phyloP scores from a whole-genome alignment of 805 yeast genomes.

The Scheffersomyces stipitis region DNA sequence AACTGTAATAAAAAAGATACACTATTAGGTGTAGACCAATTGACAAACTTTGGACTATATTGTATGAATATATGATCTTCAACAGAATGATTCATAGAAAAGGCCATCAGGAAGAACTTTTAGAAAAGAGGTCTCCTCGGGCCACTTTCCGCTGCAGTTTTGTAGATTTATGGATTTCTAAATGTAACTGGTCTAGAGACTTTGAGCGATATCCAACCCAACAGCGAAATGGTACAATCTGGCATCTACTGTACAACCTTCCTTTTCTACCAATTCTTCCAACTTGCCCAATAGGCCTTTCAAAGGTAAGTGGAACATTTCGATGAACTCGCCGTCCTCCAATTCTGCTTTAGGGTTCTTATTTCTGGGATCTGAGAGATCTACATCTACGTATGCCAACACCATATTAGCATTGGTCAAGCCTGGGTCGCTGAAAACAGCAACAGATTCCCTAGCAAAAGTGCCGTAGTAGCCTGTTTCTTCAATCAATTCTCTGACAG shows the following conservation, averaged over 20 bases:
- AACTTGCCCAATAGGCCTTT: conserved; percentile 55
- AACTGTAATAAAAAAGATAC: no score
- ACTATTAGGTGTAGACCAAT: no score
- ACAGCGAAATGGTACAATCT: conserved; percentile 83
- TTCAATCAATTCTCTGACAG: conserved; percentile 82
- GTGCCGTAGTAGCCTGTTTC: conserved; percentile 91
- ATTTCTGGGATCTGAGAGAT: conserved; percentile 65
- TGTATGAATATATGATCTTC: no score
- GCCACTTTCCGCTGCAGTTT: no score
- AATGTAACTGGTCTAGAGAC: no score
- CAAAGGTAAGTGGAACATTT: conserved; percentile 75
- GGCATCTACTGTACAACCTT: conserved; percentile 84
- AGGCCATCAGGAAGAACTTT: no score
- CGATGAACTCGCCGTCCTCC: conserved; percentile 92
- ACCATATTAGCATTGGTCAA: conserved; percentile 84
- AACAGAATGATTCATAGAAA: no score
- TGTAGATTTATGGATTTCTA: not conserved
- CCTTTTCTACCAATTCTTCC: conserved; percentile 43
- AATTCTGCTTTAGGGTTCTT: conserved; percentile 67
- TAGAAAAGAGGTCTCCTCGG: no score
- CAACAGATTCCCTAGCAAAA: conserved; percentile 33
- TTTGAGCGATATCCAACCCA: conserved; percentile 64
- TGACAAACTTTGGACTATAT: no score
- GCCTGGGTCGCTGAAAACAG: conserved; percentile 78
- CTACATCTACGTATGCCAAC: conserved; percentile 76